A percentile compares a stretch with the other conserved stretches of the same genome.
Conservation (phyloP, 1,139 yeast species). For the Meyerozyma elateridarum region DNA sequence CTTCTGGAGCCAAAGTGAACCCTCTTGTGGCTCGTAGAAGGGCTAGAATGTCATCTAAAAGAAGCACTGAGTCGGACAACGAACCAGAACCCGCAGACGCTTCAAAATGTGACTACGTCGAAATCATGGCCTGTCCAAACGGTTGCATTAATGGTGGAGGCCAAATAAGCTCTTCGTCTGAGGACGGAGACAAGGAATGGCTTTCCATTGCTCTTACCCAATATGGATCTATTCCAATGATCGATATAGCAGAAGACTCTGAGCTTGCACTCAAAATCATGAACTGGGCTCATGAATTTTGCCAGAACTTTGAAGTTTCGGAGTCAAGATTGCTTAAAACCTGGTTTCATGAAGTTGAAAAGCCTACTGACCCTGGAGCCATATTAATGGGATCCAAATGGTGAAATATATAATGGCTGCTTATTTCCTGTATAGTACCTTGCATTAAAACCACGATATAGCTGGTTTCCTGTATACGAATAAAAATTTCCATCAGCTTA, state of each 20-base stretch:
- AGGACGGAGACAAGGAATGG: constrained; percentile 40
- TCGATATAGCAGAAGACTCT: constrained; percentile 14
- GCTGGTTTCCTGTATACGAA: too few relatives aligned
- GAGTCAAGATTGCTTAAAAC: constrained; percentile 41
- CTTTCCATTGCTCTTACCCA: constrained; percentile 24
- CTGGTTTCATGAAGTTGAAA: constrained; percentile 47
- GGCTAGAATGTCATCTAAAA: constrained; percentile 23
- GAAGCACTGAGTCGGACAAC: constrained; percentile 8
- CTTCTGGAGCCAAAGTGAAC: constrained; percentile 24
- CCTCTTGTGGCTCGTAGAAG: constrained; percentile 42
- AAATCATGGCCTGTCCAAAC: constrained; percentile 97
- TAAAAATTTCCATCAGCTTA: too few relatives aligned
- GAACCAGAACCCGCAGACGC: constrained; percentile 49
- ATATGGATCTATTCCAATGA: constrained; percentile 25
- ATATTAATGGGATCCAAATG: constrained; percentile 43
- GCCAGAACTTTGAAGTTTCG: constrained; percentile 23
- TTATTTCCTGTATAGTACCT: too few relatives aligned
- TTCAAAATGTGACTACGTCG: constrained; percentile 72
- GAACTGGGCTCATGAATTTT: constrained; percentile 33
- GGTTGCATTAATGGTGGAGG: constrained; percentile 99
- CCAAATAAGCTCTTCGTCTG: constrained; percentile 54
- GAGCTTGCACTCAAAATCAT: constrained; percentile 12
- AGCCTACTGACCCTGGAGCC: constrained; percentile 45
- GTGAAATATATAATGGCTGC: constrained; percentile 23
- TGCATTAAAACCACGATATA: too few relatives aligned